Evolutionary conservation across 441 rosid genomes (phyloP), one percentile per base, ranked within the genome.

Genomic region (Breynia disticha): DNA sequence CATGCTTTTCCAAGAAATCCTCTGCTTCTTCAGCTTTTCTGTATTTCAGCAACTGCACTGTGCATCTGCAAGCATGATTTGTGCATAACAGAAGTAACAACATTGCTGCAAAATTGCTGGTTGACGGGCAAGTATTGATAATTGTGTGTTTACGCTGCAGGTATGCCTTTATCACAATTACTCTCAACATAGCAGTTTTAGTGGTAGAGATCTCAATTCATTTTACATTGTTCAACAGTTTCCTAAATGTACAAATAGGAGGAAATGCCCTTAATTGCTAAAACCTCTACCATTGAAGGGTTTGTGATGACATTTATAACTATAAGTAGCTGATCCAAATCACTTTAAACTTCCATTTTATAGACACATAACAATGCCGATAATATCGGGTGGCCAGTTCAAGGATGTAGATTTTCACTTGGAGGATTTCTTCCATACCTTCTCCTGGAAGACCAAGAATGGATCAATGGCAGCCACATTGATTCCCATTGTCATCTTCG

Each of bases 1-100:
- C 60, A 66, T 32, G 73, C 76, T 66, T 48, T 51, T 61, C 43
- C 47, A 79, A 65, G 48, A 60, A 62, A 2, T 24, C 41, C 42
- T 75, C 70, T 9, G 87, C 87, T 24, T 55, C 63, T 15, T 79
- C 83, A 18, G 79, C 35, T 58, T 70, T 59, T 48, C 84, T 77
- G 14, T 41, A 45, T 61, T 72, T 75, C 74, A 80, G 72, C 32
- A 50, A 63, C 61, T 47, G 42, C 49, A 83, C 72, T 7, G 87
- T 72, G 67, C 76, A 63, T 63, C 90, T 80, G 69, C 57, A 56
- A 50, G 50, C 56, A 44, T 35, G 18, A 32, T 16, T 21, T 20
- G 21, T 35, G 46, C 35, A 22, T 9, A 39, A 11, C 0, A 48
- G 5, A 9, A 20, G 21, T 1, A 16, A 16, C 19, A 28, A 9